Conservation (phyloP, 805 yeast species). For the Cyberlindnera samutprakarnensis region DNA sequence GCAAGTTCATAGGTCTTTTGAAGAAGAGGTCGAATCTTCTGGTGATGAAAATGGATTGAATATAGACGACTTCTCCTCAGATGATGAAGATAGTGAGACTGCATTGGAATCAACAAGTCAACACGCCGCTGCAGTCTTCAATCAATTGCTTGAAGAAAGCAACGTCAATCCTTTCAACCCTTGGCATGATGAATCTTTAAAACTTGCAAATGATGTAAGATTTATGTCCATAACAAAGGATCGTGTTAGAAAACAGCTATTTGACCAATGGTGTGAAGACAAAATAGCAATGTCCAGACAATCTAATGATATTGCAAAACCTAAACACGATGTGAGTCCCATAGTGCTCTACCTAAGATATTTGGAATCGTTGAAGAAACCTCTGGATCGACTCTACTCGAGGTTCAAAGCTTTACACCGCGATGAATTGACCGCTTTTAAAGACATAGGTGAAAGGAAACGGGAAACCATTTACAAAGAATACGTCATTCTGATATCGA, state of each 20-base stretch:
- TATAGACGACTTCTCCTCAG: conserved; percentile 17
- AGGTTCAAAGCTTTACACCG: conserved; percentile 32
- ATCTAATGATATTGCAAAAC: conserved; percentile 1
- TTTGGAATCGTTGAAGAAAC: too few relatives aligned
- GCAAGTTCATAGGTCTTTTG: conserved; percentile 10
- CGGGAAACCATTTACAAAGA: conserved; percentile 33
- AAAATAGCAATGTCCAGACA: not conserved
- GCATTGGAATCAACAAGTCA: conserved; percentile 3
- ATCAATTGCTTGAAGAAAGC: conserved; percentile 26
- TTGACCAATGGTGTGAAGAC: conserved; percentile 37
- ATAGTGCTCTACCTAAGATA: too few relatives aligned
- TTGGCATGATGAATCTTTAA: conserved; percentile 40
- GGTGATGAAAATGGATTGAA: conserved; percentile 20
- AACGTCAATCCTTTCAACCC: conserved; percentile 35
- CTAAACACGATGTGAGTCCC: too few relatives aligned
- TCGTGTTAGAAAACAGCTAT: conserved; percentile 29
- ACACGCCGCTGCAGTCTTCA: conserved; percentile 20
- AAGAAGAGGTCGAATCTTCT: conserved; percentile 7
- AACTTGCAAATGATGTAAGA: conserved; percentile 34
- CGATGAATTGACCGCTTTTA: too few relatives aligned
- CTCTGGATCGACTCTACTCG: conserved; percentile 25
- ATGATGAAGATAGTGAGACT: conserved; percentile 7
- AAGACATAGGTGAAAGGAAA: conserved; percentile 28
- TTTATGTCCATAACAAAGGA: conserved; percentile 29
- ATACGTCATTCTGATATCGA: conserved; percentile 15